Conservation (phyloP, 2,329 filamentous ascomycete species). For the Grosmannia serpens region DNA sequence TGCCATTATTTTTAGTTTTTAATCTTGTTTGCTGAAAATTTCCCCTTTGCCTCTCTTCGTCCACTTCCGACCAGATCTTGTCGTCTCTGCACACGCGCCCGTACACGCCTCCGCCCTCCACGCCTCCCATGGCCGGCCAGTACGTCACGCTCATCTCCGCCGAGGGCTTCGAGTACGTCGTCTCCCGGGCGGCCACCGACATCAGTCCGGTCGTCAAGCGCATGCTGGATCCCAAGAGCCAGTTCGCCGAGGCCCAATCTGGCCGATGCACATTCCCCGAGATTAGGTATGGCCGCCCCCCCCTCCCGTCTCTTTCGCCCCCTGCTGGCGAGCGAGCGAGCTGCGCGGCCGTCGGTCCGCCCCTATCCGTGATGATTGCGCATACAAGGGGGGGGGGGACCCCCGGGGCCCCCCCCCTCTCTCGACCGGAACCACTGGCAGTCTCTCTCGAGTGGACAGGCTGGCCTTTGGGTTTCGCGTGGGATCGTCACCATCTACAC, state of each 20-base stretch:
- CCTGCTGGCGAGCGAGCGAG: neutral
- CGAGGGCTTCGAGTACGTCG: slow-evolving; percentile 67
- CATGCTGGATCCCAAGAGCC: slow-evolving; percentile 59
- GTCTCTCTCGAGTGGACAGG: neutral
- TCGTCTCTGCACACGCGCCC: neutral
- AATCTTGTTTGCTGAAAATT: too few relatives aligned
- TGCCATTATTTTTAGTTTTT: too few relatives aligned
- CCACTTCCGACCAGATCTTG: too few relatives aligned
- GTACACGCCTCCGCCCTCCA: neutral
- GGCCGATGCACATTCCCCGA: slow-evolving; percentile 58
- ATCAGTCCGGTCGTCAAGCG: slow-evolving; percentile 62
- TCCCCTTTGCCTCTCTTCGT: too few relatives aligned
- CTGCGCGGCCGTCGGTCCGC: neutral
- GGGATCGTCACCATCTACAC: slow-evolving; percentile 12
- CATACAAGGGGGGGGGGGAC: too few relatives aligned
- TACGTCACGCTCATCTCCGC: slow-evolving; percentile 68
- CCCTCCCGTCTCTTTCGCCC: slow-evolving; percentile 1
- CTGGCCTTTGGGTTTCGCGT: slow-evolving; percentile 6
- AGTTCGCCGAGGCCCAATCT: slow-evolving; percentile 52
- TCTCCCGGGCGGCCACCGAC: slow-evolving; percentile 58
- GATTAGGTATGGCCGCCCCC: slow-evolving; percentile 50
- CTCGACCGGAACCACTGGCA: slow-evolving; percentile 10
- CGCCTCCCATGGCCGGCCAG: slow-evolving; percentile 31
- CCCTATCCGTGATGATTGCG: slow-evolving; percentile 20
- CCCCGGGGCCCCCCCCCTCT: slow-evolving; percentile 13